Evolutionary conservation across 129 eudicot genomes (phyloP), one percentile per base, ranked within the genome.

Genomic region (Cynara cardunculus): DNA sequence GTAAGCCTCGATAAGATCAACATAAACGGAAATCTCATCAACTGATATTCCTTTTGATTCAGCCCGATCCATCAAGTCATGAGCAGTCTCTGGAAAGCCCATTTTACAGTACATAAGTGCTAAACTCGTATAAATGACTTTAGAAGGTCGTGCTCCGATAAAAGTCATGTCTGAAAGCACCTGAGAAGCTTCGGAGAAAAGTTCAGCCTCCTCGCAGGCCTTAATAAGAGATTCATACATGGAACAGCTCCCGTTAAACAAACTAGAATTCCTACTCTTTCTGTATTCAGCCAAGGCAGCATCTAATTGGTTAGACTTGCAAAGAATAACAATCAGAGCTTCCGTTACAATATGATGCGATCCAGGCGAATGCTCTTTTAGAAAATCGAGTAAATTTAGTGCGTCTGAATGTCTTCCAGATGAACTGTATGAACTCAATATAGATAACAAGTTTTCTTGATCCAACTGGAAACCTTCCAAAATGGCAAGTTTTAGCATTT

Each of bases 11-110:
- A 96, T 86, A 77, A 96, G 92, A 66, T 72, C 88, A 53, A 87
- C 90, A 80, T 83, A 88, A 19, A 92, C 59, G 2, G 88, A 80
- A 64, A 83, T 80, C 69, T 92, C 89, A 25, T 86, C 77, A 70
- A 87, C 67, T 18, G 39, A 46, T 61, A 81, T 37, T 12, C 93
- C 91, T 18, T 89, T 85, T 74, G 78, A 28, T 68, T 88, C 91
- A 7, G 91, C 95, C 34, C 86, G 90, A 70, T 87, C 87, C 67
- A 92, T 25, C 76, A 96, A 80, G 82, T 77, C 59, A 65, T 91
- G 90, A 69, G 91, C 97, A 2, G 97, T 96, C 76, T 96, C 98
- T 1, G 99, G 99, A 77, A 92, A 89, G 25, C 89, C 96, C 88
- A 91, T 80, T 80, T 80, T 85, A 84, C 95, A 92, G 82, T 92